Evolutionary conservation across 306 rosid genomes (phyloP), one percentile per base, ranked within the genome.

Genomic region (Malus sylvestris): DNA sequence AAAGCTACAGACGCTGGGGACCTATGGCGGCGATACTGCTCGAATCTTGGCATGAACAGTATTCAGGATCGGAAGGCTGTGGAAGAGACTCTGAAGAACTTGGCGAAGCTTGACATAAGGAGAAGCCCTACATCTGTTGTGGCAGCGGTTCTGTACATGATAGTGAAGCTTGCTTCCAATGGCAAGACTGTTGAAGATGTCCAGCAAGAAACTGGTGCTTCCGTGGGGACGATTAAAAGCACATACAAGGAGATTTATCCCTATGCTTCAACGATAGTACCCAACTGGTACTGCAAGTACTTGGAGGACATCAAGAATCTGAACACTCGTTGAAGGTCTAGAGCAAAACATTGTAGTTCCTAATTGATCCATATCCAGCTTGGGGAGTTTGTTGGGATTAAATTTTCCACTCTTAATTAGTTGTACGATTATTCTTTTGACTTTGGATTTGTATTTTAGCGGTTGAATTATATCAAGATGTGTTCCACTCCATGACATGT

Each of bases 161-260:
- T 68, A 10, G 67, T 42, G 8, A 76, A 82, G 45, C 79, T 78
- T 42, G 12, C 12, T 20, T 82, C 82, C 7, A 61, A 61, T 61
- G 66, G 29, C 19, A 25, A 27, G 13, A 11, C 2, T 23, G 6
- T 6, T 13, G 69, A 61, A 77, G 85, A 59, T 51, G 60, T 81
- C 4, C 68, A 71, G 16, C 35, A 33, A 46, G 78, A 58, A 38
- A 42, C 73, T 9, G 69, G 55, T 52, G 80, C 74, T 32, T 23
- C 77, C 12, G 81, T 67, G n/a, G 55, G 13, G 55, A 70, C 86
- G 8, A 11, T 69, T 1, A 78, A 42, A 38, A 65, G 58, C 52
- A 19, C 80, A 33, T 83, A 78, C 78, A 75, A 19, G 44, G 78
- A 83, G 33, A 42, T 83, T 6, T 70, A 75, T 51, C 71, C 74